Conservation (phyloP, 1,284 basidiomycete species). For the Heterobasidion parviporum region DNA sequence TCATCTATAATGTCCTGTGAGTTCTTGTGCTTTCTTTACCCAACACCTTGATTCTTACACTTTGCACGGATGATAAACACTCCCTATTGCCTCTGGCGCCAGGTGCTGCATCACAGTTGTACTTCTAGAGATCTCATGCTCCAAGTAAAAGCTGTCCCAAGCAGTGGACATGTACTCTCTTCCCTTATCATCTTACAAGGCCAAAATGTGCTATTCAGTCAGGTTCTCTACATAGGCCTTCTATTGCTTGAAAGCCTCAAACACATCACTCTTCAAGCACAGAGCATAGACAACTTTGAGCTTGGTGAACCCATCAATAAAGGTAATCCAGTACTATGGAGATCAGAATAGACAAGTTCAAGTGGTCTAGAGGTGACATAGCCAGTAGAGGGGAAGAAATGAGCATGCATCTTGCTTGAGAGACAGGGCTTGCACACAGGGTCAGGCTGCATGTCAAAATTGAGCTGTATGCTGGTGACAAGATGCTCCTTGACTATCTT, state of each 20-base stretch:
- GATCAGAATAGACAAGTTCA: background rate
- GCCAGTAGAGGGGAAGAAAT: background rate
- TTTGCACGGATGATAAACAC: too few relatives aligned
- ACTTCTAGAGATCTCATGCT: too few relatives aligned
- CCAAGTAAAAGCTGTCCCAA: too few relatives aligned
- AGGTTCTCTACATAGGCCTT: too few relatives aligned
- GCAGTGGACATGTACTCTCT: too few relatives aligned
- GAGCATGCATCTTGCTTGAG: background rate
- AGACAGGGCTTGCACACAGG: conserved; percentile 17
- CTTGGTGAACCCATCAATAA: background rate
- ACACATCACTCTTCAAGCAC: background rate
- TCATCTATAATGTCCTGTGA: too few relatives aligned
- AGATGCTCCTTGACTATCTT: background rate
- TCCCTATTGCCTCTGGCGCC: too few relatives aligned
- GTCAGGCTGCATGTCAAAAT: background rate
- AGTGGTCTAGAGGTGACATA: background rate
- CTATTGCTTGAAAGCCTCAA: background rate
- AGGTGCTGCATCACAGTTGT: too few relatives aligned
- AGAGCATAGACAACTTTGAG: background rate
- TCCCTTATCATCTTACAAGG: too few relatives aligned
- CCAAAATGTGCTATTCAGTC: too few relatives aligned
- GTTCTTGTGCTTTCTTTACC: too few relatives aligned
- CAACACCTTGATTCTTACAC: too few relatives aligned
- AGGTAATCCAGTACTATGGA: background rate
- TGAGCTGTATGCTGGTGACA: background rate